A percentile compares a stretch with the other conserved stretches of the same genome.
phyloP scores from a whole-genome alignment of 192 early-diverging fungal species.

The Backusella liffmaniae region DNA sequence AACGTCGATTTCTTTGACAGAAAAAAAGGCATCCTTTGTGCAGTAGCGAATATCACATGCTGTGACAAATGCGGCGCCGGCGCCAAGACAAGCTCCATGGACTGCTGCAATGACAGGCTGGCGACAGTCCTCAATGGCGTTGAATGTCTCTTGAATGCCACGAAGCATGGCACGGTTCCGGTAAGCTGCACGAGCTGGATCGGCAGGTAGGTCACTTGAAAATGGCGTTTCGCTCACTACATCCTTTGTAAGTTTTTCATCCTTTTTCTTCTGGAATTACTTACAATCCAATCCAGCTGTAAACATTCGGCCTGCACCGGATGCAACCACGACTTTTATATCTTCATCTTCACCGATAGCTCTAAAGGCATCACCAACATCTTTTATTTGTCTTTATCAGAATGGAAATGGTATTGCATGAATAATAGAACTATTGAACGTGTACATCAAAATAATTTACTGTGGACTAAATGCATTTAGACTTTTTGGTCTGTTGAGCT shows the following conservation, averaged over 20 bases:
- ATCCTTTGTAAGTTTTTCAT: too few species aligned
- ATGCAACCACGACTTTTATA: slow-evolving; percentile 77
- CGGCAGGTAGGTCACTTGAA: background rate
- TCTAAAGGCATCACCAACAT: slow-evolving; percentile 62
- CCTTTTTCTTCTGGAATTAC: background rate
- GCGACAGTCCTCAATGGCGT: slow-evolving; percentile 80
- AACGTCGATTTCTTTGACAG: slow-evolving; percentile 91
- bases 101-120: slow-evolving; percentile 87
- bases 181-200: background rate
- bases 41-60: slow-evolving; percentile 92
- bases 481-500: slow-evolving; percentile 78
- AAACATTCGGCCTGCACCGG: slow-evolving; percentile 75
- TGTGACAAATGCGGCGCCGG: slow-evolving; percentile 81
- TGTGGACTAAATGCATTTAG: slow-evolving; percentile 78
- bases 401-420: background rate
- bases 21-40: slow-evolving; percentile 75
- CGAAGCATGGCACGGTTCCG: background rate
- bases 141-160: slow-evolving; percentile 66
- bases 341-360: slow-evolving; percentile 57
- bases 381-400: slow-evolving; percentile 57
- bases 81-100: slow-evolving; percentile 84
- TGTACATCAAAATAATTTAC: slow-evolving; percentile 26
- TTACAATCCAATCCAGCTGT: slow-evolving; percentile 88
- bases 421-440: background rate
- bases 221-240: background rate